Base-by-base conservation (phyloP, 202 grass and related monocot species). In the Digitaria exilis region DNA sequence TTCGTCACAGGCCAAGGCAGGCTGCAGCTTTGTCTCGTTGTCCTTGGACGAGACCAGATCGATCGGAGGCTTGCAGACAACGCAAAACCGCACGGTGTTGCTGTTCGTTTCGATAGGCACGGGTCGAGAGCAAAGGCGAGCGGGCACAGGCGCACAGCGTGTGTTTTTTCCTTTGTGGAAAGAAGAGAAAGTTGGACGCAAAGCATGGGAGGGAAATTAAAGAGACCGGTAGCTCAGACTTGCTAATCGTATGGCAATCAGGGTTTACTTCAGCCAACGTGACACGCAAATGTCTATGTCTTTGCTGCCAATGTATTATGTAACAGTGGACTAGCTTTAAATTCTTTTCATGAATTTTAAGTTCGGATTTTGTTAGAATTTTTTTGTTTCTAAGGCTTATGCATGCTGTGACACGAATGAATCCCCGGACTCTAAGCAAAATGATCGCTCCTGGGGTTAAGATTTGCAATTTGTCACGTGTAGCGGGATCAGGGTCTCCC, bases 111-210 rank as follows among this genome's bases (percentile, higher is more conserved):
- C 50, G 66, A 83, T 50, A 32, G 66, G 65, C 64, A 82, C 83
- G 43, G 85, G 57, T 13, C 52, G 60, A 57, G 65, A 46, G 77
- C 65, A 87, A 78, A 89, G 54, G 55, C 54, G 54, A 62, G 49
- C 28, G 57, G 66, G 30, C 43, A 80, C 31, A 26, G 73, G 57
- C 56, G 30, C 43, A 80, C 31, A 26, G 73, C 61, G 72, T 64
- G 13, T 26, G 50, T 52, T 54, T 31, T 37, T 45, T 44, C 43
- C 79, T 83, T 86, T 83, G 77, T 79, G 67, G 88, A 82, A 73
- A 75, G 79, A 86, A 83, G 88, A 78, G 24, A 90, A 89, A 90
- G 84, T 50, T 59, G 18, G 74, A 83, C 65, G 79, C 79, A 68
- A 82, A 68, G 79, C 79, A 78, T 69, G 74, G 46, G 46, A 45